Evolutionary conservation across 2,329 filamentous ascomycete genomes (phyloP), one percentile per base, ranked within the genome.

Genomic region (Macrophomina pseudophaseolina): DNA sequence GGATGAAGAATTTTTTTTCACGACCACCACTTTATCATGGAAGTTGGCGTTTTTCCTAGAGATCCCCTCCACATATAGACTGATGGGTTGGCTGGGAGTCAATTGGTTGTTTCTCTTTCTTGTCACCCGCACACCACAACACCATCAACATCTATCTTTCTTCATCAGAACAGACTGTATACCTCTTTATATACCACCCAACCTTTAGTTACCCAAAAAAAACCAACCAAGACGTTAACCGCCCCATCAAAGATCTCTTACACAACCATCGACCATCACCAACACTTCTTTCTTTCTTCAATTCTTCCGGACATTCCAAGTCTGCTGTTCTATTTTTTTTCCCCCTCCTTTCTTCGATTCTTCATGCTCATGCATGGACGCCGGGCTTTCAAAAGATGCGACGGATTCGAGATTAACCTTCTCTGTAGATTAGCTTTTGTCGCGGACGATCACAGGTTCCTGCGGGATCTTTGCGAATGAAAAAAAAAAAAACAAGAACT

Each of bases 101-200:
- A 40, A 48, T 60, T 60, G 56, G 56, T 60, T 60, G 56, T 60
- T 40, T 60, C 38, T 59, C 44, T 60, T 60, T 48, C 38, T 33
- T 33, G 12, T 44, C 52, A 56, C 49, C 51, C 54, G 48, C 48
- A 51, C 30, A 7, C 7, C 35, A 28, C 28, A 44, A 32, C 42
- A 23, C 40, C 56, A 58, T 32, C 56, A 48, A 40, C 42, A 48
- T 60, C 33, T 32, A 35, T 60, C 54, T 48, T 44, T 60, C 56
- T 60, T 60, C 56, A 35, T 48, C 56, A 59, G 56, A 53, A 60
- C 56, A 60, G 56, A 60, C 48, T 60, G 56, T 46, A 60, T 48
- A 60, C 56, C 56, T 60, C 56, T 60, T 60, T 60, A 60, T 60
- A 60, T 60, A 60, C 56, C 56, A 60, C 56, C 40, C 56, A 48